Conservation (phyloP, 1,284 basidiomycete genomes). For the Moesziomyces sp. region DNA sequence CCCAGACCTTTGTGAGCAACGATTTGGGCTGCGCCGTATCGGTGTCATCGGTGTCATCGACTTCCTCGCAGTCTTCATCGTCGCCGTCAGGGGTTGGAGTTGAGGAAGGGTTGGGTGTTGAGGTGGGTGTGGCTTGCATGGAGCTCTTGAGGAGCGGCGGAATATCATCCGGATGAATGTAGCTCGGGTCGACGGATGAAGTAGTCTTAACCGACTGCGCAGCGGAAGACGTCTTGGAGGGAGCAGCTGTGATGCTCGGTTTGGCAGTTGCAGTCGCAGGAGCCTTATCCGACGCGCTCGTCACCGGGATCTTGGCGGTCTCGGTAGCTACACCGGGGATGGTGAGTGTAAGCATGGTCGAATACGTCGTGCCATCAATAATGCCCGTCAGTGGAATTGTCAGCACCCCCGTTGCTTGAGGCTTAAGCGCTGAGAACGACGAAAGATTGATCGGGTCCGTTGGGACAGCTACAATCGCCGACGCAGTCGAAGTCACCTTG, state of each 20-base stretch:
- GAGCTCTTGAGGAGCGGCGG: constrained; percentile 29
- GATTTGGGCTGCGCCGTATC: not conserved
- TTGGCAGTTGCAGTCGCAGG: not conserved
- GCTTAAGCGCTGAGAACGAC: constrained; percentile 25
- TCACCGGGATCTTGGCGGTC: not conserved
- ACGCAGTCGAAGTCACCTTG: constrained; percentile 4
- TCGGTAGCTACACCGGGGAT: constrained; percentile 10
- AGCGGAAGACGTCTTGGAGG: constrained; percentile 7
- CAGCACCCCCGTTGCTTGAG: constrained; percentile 9
- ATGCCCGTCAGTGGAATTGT: constrained; percentile 34
- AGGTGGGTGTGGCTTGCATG: not conserved
- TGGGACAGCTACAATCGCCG: not conserved
- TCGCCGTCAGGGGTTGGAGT: not conserved
- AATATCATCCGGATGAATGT: constrained; percentile 19
- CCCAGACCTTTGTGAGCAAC: constrained; percentile 28
- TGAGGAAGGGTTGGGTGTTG: not conserved
- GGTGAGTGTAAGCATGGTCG: constrained; percentile 35
- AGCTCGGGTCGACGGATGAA: constrained; percentile 11
- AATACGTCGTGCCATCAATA: constrained; percentile 33
- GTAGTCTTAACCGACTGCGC: not conserved
- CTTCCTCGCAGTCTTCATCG: constrained; percentile 26
- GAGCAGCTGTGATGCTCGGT: not conserved
- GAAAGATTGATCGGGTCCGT: constrained; percentile 27
- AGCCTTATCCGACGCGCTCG: constrained; percentile 13
- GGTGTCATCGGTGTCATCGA: constrained; percentile 3